Conservation (phyloP, 1,284 basidiomycete species). For the Chondrostereum purpureum region DNA sequence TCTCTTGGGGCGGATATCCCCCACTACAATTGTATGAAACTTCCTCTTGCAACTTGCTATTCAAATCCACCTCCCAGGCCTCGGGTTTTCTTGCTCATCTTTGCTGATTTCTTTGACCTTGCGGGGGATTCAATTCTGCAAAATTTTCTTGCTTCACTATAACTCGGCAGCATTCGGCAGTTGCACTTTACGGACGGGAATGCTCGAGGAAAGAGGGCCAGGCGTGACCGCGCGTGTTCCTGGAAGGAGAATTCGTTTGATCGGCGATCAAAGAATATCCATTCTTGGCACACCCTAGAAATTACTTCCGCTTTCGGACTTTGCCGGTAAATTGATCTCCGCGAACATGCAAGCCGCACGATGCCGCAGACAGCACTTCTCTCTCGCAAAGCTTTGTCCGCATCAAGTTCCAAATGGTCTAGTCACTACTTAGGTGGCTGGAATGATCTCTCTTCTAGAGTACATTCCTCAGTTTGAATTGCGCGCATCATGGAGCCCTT, state of each 20-base stretch:
- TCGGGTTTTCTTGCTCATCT: not conserved
- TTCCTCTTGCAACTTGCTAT: not conserved
- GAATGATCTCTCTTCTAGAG: not conserved
- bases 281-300: not conserved
- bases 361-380: not conserved
- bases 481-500: no score
- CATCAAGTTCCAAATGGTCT: not conserved
- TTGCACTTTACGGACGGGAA: not conserved
- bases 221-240: not conserved
- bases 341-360: no score
- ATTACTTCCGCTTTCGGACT: conserved; percentile 21
- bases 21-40: not conserved
- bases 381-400: not conserved
- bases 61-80: not conserved
- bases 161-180: not conserved
- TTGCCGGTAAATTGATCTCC: not conserved
- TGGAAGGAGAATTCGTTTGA: not conserved
- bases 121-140: no score
- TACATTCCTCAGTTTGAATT: no score
- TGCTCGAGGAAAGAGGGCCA: no score
- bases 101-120: not conserved
- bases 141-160: no score
- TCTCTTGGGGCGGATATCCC: not conserved
- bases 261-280: not conserved
- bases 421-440: no score